Evolutionary conservation across 768 basidiomycete genomes (phyloP).

Genomic region (Leccinum barrowsii): DNA sequence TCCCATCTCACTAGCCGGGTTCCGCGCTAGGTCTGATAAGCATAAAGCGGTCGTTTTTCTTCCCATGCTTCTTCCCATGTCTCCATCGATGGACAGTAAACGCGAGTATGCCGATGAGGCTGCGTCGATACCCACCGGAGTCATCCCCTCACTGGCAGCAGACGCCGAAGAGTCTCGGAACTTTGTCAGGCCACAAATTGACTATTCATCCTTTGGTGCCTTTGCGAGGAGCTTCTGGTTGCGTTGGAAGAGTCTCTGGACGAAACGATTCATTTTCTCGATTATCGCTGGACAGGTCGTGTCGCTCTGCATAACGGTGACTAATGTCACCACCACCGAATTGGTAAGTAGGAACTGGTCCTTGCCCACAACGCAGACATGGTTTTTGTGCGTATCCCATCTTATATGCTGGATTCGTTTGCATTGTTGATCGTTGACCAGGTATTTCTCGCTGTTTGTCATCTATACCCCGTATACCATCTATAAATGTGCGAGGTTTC

Average conservation of each 20-base stretch:
- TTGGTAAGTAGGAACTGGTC: conserved; percentile 65
- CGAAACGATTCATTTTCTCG: conserved; percentile 64
- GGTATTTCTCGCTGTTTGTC: conserved; percentile 74
- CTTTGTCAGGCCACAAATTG: conserved; percentile 53
- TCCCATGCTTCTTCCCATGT: conserved; percentile 1
- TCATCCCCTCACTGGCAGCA: neutral
- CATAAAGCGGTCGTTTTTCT: neutral
- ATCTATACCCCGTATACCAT: conserved; percentile 89
- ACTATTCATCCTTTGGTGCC: conserved; percentile 55
- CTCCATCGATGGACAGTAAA: conserved; percentile 25
- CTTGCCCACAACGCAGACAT: conserved; percentile 77
- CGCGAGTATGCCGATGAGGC: conserved; percentile 17
- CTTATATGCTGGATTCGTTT: neutral
- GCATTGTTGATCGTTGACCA: conserved; percentile 24
- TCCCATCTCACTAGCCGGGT: conserved; percentile 1
- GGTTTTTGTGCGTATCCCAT: conserved; percentile 62
- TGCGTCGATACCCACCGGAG: neutral
- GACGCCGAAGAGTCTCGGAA: neutral
- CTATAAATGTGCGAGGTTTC: conserved; percentile 61
- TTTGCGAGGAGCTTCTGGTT: conserved; percentile 51
- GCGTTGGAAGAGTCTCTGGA: conserved; percentile 77
- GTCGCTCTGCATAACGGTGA: conserved; percentile 85
- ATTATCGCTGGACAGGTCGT: conserved; percentile 78
- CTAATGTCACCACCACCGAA: conserved; percentile 83
- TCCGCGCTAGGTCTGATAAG: conserved; percentile 11